Base-by-base conservation (phyloP, 257 asterid species). In the Parsonsia alboflavescens region DNA sequence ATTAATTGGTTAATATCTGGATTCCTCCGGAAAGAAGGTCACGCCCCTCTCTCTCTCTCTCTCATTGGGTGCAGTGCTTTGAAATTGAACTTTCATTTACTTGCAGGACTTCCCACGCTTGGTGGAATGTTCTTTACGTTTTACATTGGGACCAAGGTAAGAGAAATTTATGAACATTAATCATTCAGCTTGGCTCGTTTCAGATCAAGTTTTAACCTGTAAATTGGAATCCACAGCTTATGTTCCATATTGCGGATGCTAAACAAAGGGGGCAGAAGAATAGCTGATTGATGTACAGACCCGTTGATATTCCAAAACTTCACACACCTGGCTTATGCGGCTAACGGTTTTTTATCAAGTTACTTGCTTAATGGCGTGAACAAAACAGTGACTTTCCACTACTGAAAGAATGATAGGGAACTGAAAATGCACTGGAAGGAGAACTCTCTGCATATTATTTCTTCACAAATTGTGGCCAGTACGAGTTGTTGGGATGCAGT, bases 111-210 rank as follows among this genome's bases (percentile, higher is more conserved):
- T 53, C 85, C 82, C 67, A 89, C 89, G 41, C 84, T 94, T 48
- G 84, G 89, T 26, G 96, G 93, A 82, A 81, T 94, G 88, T 74
- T 90, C 17, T 6, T 90, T 74, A 77, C 97, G 66, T 94, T 94
- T 77, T 92, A 94, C 46, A 85, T 94, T 67, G 99, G 97, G 71
- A 94, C 97, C 28, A 94, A 94, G 98, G 98, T 93, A 78, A 73
- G 48, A 22, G 54, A 68, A 30, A 77, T 66, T 33, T 24, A 45
- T 71, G 56, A 49, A 77, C 30, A 69, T 19, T 28, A 7, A 48
- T 73, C 62, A 11, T 44, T 74, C 24, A 56, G 56, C 66, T 75
- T n/a, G 50, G 22, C 36, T 69, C 66, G 39, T 76, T 64, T 75
- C 19, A 63, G 19, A 42, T 73, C 63, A 82, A 65, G 59, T 64